Evolutionary conservation across 2,329 filamentous ascomycete species (phyloP).

Genomic region (Akanthomyces uredinophilus): DNA sequence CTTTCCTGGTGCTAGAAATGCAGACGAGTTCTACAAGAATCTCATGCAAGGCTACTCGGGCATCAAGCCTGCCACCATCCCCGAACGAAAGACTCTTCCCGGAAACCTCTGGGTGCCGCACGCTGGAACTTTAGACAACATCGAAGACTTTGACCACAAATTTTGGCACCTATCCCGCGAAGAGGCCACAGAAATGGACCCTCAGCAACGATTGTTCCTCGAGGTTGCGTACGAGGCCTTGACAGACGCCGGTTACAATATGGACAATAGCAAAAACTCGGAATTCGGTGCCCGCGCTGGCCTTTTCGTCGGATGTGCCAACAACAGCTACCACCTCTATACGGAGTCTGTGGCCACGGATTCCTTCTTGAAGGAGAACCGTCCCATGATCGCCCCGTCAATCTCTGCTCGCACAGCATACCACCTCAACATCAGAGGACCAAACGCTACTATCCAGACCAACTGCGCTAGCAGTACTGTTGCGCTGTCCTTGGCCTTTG

Average conservation of each 20-base stretch:
- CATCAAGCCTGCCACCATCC: not conserved
- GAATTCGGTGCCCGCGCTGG: too few relatives aligned
- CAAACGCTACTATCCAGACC: constrained; percentile 13
- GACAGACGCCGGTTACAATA: too few relatives aligned
- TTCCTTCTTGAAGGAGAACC: constrained; percentile 14
- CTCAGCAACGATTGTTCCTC: not conserved
- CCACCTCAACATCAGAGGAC: constrained; percentile 14
- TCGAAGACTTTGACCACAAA: constrained; percentile 15
- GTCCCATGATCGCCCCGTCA: constrained; percentile 13
- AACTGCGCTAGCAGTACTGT: constrained; percentile 14
- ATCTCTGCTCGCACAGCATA: constrained; percentile 16
- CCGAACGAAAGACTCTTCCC: constrained; percentile 7
- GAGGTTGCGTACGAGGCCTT: not conserved
- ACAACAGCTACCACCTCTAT: not conserved
- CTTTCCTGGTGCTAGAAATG: not conserved
- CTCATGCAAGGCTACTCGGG: constrained; percentile 13
- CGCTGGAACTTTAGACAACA: constrained; percentile 6
- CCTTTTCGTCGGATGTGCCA: too few relatives aligned
- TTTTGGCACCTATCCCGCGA: constrained; percentile 16
- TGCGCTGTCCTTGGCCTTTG: too few relatives aligned
- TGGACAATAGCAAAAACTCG: too few relatives aligned
- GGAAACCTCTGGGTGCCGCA: constrained; percentile 16
- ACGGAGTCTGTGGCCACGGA: constrained; percentile 14
- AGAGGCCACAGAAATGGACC: constrained; percentile 16
- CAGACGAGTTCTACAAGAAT: constrained; percentile 15